These are phyloP conservation scores for Carex arenaria DNA, from an alignment of 202 grass and related monocot species.

Conservation along the genomic window DNA sequence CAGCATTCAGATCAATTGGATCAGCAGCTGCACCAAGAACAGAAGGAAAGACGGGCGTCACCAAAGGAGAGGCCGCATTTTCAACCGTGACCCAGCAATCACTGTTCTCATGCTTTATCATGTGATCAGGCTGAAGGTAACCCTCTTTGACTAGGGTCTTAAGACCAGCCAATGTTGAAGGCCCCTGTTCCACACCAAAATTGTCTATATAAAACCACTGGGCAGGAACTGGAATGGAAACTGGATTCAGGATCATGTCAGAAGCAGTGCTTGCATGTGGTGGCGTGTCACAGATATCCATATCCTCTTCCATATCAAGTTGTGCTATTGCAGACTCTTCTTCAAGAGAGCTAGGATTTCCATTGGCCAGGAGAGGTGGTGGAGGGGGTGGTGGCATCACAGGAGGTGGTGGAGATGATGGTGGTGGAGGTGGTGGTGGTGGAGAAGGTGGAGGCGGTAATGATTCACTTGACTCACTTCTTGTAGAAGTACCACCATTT, in stretches of 20 bases:
- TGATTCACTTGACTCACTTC: slow-evolving; percentile 40
- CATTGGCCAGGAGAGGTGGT: slow-evolving; percentile 37
- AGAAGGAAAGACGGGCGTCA: slow-evolving; percentile 41
- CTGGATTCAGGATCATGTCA: slow-evolving; percentile 20
- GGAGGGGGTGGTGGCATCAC: slow-evolving; percentile 49
- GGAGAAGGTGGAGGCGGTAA: slow-evolving; percentile 55
- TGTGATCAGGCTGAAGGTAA: slow-evolving; percentile 86
- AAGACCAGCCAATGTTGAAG: slow-evolving; percentile 67
- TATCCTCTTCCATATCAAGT: slow-evolving; percentile 85
- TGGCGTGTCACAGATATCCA: slow-evolving; percentile 98
- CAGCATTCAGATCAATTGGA: slow-evolving; percentile 73
- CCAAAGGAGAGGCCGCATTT: slow-evolving; percentile 80
- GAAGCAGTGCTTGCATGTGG: slow-evolving; percentile 53
- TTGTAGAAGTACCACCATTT: slow-evolving; percentile 11
- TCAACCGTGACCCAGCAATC: slow-evolving; percentile 83
- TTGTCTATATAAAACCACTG: slow-evolving; percentile 95
- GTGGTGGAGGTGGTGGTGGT: slow-evolving; percentile 33
- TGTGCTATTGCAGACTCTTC: slow-evolving; percentile 37
- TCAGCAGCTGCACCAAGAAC: slow-evolving; percentile 45
- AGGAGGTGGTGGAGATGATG: slow-evolving; percentile 54
- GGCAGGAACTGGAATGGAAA: slow-evolving; percentile 33
- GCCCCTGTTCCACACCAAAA: slow-evolving; percentile 81
- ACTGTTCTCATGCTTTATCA: slow-evolving; percentile 89
- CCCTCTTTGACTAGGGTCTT: slow-evolving; percentile 75
- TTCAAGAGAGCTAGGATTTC: slow-evolving; percentile 29